Evolutionary conservation across 495 filamentous ascomycete genomes (phyloP).

Genomic region (Echria macrotheca): DNA sequence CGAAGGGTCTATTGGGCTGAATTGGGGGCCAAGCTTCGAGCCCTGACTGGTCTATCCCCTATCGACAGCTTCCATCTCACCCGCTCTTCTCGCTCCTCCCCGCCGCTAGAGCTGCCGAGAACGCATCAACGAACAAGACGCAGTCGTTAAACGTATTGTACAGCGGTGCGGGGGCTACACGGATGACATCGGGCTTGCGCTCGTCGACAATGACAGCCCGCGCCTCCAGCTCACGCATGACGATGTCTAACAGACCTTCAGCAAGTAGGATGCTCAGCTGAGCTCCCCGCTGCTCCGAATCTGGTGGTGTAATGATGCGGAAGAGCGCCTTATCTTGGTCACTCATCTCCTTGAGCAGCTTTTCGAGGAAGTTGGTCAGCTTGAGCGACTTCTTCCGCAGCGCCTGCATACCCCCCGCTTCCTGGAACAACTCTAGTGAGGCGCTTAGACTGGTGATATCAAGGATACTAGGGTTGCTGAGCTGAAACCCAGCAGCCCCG

Average conservation of each 20-base stretch:
- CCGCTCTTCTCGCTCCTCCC: slow-evolving; percentile 18
- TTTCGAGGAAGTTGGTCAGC: slow-evolving; percentile 77
- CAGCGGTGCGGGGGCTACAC: slow-evolving; percentile 85
- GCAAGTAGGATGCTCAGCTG: slow-evolving; percentile 75
- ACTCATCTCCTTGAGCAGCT: slow-evolving; percentile 48
- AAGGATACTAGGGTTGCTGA: slow-evolving; percentile 62
- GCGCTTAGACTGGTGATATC: slow-evolving; percentile 67
- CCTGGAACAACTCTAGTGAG: slow-evolving; percentile 71
- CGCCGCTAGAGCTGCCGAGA: slow-evolving; percentile 46
- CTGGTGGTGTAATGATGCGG: slow-evolving; percentile 72
- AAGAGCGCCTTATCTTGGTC: slow-evolving; percentile 51
- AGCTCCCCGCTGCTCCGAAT: slow-evolving; percentile 69
- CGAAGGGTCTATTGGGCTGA: too few relatives aligned
- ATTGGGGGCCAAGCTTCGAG: too few relatives aligned
- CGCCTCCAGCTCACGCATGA: slow-evolving; percentile 64
- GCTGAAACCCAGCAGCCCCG: slow-evolving; percentile 64
- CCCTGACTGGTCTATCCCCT: too few relatives aligned
- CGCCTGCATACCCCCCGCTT: slow-evolving; percentile 59
- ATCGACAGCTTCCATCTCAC: too few relatives aligned
- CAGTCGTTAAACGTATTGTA: slow-evolving; percentile 85
- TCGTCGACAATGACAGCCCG: slow-evolving; percentile 80
- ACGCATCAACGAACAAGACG: slow-evolving; percentile 65
- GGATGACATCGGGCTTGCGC: slow-evolving; percentile 80
- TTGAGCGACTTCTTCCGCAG: slow-evolving; percentile 69
- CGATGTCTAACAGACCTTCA: slow-evolving; percentile 59